phyloP scores from a whole-genome alignment of 768 basidiomycete species.

The Clavaria fumosa region DNA sequence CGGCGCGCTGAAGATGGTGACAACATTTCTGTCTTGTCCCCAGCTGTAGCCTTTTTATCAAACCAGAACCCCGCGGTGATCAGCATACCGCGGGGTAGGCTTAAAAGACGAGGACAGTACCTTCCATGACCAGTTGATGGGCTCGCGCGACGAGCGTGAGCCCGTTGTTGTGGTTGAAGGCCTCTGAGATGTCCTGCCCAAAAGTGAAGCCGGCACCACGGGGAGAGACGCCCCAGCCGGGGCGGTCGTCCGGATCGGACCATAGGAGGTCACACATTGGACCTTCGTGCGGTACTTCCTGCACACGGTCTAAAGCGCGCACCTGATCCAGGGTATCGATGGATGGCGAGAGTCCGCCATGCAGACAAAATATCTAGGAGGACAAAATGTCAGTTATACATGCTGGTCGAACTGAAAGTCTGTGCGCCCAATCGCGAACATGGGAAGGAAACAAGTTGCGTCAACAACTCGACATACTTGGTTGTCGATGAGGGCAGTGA shows the following conservation, averaged over 20 bases:
- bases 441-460: no score
- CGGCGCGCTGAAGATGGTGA: constrained; percentile 98
- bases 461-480: no score
- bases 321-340: constrained; percentile 99
- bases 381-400: constrained; percentile 8
- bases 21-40: constrained; percentile 98
- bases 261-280: constrained; percentile 99
- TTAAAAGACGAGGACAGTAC: no score
- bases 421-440: constrained; percentile 1
- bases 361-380: constrained; percentile 89
- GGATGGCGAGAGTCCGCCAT: constrained; percentile 94
- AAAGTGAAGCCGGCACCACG: constrained; percentile 99
- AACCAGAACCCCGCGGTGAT: no score
- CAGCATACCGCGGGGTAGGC: no score
- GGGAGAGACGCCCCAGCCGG: constrained; percentile 98
- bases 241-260: constrained; percentile 99
- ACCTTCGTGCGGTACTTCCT: constrained; percentile 98
- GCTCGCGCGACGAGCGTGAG: constrained; percentile 89
- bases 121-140: constrained; percentile 95
- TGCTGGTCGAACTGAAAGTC: not conserved
- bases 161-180: constrained; percentile 99
- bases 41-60: constrained; percentile 82
- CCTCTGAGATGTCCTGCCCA: constrained; percentile 97
- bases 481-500: constrained; percentile 96
- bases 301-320: constrained; percentile 94